A percentile compares a stretch with the other conserved stretches of the same genome.
phyloP scores from a whole-genome alignment of 2,329 filamentous ascomycete species.

The Cordyceps javanica region DNA sequence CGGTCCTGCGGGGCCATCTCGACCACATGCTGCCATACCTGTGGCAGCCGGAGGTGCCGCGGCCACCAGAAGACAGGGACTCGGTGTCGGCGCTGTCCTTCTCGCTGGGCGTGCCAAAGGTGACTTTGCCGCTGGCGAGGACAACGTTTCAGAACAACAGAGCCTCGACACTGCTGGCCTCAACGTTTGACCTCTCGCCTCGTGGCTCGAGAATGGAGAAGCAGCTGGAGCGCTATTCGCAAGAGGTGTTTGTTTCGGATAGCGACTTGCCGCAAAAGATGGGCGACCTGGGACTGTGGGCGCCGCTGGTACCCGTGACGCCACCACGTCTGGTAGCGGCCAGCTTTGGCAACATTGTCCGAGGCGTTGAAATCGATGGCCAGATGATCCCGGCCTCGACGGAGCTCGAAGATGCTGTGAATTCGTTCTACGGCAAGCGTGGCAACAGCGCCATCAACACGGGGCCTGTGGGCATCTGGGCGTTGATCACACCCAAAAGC shows the following conservation, averaged over 20 bases:
- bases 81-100: slow-evolving; percentile 37
- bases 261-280: slow-evolving; percentile 17
- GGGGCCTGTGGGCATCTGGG: slow-evolving; percentile 61
- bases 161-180: slow-evolving; percentile 49
- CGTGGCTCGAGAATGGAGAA: slow-evolving; percentile 18
- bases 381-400: slow-evolving; percentile 55
- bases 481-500: slow-evolving; percentile 52
- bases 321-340: slow-evolving; percentile 54
- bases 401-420: slow-evolving; percentile 63
- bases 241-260: slow-evolving; percentile 27
- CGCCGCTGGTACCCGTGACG: slow-evolving; percentile 58
- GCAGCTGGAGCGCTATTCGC: slow-evolving; percentile 32
- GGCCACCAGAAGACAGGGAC: slow-evolving; percentile 25
- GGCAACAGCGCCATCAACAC: slow-evolving; percentile 19
- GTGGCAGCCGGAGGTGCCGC: slow-evolving; percentile 30
- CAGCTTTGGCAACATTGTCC: slow-evolving; percentile 74
- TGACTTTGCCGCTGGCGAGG: slow-evolving; percentile 64
- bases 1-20: slow-evolving; percentile 41
- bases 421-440: slow-evolving; percentile 44
- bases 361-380: slow-evolving; percentile 48
- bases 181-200: slow-evolving; percentile 23
- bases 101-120: slow-evolving; percentile 28
- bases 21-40: slow-evolving; percentile 38
- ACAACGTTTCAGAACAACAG: slow-evolving; percentile 70
- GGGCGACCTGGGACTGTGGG: slow-evolving; percentile 24